These are phyloP conservation scores for Aspergillus tubingensis DNA, from an alignment of 2,329 filamentous ascomycete genomes.

Conservation along the genomic window DNA sequence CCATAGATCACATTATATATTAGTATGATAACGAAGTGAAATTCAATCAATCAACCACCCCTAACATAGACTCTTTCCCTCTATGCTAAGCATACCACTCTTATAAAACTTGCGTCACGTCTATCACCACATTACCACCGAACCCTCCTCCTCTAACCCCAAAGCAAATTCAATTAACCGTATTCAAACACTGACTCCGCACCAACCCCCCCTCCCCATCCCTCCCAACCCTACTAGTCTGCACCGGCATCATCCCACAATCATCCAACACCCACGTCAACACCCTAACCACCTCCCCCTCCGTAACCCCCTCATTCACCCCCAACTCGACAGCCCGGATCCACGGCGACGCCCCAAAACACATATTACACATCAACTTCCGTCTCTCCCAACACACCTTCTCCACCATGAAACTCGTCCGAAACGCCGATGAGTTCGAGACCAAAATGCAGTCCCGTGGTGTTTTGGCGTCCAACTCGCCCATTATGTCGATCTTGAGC, in stretches of 20 bases:
- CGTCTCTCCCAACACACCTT: slow-evolving; percentile 30
- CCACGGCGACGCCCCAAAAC: slow-evolving; percentile 54
- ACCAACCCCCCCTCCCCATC: background rate
- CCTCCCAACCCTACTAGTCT: background rate
- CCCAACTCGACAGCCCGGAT: slow-evolving; percentile 55
- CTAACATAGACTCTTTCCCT: no score
- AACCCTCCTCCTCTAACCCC: no score
- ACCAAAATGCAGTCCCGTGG: slow-evolving; percentile 52
- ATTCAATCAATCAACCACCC: no score
- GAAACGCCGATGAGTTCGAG: slow-evolving; percentile 57
- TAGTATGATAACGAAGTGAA: no score
- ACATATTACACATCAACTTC: slow-evolving; percentile 50
- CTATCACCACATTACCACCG: no score
- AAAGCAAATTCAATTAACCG: background rate
- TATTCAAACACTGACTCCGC: background rate
- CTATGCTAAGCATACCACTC: no score
- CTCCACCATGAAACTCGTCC: slow-evolving; percentile 52
- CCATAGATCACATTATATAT: background rate
- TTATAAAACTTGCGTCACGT: no score
- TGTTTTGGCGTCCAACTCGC: slow-evolving; percentile 47
- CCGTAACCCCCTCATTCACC: slow-evolving; percentile 50
- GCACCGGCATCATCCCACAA: slow-evolving; percentile 2
- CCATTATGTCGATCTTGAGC: slow-evolving; percentile 53
- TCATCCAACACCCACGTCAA: slow-evolving; percentile 1
- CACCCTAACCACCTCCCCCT: slow-evolving; percentile 11